These are phyloP conservation scores for Backusella circina DNA, from an alignment of 192 early-diverging fungal genomes.

Conservation along the genomic window DNA sequence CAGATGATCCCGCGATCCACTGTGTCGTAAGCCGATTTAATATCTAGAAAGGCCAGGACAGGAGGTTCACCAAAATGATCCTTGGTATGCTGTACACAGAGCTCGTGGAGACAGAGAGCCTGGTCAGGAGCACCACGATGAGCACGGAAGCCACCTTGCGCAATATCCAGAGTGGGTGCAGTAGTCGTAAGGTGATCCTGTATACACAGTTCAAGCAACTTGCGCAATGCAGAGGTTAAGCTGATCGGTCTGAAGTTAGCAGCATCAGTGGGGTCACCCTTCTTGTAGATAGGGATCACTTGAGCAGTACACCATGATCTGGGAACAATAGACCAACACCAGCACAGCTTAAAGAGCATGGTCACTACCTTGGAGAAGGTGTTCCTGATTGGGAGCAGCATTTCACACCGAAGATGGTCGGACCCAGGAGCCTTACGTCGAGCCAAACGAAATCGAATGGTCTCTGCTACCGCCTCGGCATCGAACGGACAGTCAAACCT, in stretches of 20 bases:
- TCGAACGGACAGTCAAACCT: not conserved
- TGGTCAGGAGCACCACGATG: slow-evolving; percentile 15
- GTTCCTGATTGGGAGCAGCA: no score
- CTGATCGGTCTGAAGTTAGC: slow-evolving; percentile 17
- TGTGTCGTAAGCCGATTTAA: slow-evolving; percentile 9
- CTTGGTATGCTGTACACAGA: not conserved
- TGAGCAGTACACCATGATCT: slow-evolving; percentile 10
- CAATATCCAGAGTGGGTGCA: slow-evolving; percentile 7
- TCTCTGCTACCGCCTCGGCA: not conserved
- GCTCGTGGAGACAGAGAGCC: slow-evolving; percentile 18
- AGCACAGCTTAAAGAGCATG: not conserved
- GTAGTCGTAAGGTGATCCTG: not conserved
- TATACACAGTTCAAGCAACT: slow-evolving; percentile 13
- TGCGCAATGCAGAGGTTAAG: slow-evolving; percentile 12
- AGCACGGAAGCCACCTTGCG: slow-evolving; percentile 27
- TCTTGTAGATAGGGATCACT: slow-evolving; percentile 11
- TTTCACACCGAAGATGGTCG: no score
- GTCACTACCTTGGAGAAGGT: no score
- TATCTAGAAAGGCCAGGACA: slow-evolving; percentile 24
- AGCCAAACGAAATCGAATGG: not conserved
- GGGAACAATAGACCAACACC: not conserved
- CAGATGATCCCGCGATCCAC: slow-evolving; percentile 23
- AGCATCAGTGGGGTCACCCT: not conserved
- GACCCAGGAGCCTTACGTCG: no score
- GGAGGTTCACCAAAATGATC: not conserved